Percentiles rank a stretch among this genome's conserved stretches.
phyloP scores from a whole-genome alignment of 2,329 filamentous ascomycete genomes.

The Penicillium sp. region DNA sequence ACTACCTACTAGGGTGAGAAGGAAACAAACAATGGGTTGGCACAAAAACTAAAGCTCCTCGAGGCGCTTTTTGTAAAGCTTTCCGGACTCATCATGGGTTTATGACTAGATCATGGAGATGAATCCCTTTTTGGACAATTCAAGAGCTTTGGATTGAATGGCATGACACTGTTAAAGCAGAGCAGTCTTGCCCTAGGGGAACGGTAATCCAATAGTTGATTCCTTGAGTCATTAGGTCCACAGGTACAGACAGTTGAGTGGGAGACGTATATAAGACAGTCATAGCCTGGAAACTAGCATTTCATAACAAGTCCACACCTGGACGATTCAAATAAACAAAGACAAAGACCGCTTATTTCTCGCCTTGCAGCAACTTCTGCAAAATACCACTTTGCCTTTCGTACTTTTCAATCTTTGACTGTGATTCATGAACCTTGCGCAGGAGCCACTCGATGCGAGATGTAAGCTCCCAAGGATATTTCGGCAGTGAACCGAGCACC shows the following conservation, averaged over 20 bases:
- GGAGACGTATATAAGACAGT: background rate
- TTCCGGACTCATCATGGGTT: too few relatives aligned
- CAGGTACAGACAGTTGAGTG: background rate
- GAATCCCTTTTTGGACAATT: too few relatives aligned
- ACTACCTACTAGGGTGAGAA: too few relatives aligned
- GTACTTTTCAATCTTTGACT: constrained; percentile 67
- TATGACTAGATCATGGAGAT: too few relatives aligned
- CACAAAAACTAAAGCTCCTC: too few relatives aligned
- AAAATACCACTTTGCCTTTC: constrained; percentile 67
- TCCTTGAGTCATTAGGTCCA: too few relatives aligned
- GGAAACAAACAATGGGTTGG: too few relatives aligned
- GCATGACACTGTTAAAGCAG: too few relatives aligned
- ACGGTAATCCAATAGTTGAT: too few relatives aligned
- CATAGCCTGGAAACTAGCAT: background rate
- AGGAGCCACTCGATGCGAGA: constrained; percentile 68
- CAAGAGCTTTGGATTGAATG: too few relatives aligned
- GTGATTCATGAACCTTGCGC: constrained; percentile 66
- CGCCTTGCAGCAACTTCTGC: constrained; percentile 64
- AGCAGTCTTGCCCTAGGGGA: too few relatives aligned
- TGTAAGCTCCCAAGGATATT: constrained; percentile 63
- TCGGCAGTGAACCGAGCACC: constrained; percentile 65
- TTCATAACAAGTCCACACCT: background rate
- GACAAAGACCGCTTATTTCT: constrained; percentile 38
- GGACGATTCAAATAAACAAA: background rate
- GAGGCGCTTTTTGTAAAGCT: too few relatives aligned